Percentiles rank a stretch among this genome's conserved stretches.
These are phyloP conservation scores for Allium fistulosum DNA, from an alignment of 106 monocot genomes.

Conservation along the genomic window DNA sequence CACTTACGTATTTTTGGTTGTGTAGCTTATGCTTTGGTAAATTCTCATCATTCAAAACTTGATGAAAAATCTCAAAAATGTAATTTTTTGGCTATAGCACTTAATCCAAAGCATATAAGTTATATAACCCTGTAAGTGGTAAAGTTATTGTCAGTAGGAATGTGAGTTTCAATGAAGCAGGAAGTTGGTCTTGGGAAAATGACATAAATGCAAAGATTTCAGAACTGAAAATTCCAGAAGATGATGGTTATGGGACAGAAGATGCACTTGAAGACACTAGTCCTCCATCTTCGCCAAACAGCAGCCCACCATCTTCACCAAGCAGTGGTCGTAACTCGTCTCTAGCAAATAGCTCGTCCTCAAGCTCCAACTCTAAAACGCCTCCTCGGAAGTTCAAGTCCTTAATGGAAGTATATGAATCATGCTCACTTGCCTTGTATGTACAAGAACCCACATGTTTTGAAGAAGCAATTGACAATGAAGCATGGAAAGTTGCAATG, in stretches of 20 bases:
- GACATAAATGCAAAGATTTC: not conserved
- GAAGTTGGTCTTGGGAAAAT: not conserved
- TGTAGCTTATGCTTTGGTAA: not conserved
- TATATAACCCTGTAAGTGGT: not conserved
- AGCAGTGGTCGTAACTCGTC: not conserved
- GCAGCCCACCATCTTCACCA: not conserved
- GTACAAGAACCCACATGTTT: not conserved
- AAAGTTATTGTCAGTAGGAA: not conserved
- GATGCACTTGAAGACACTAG: not conserved
- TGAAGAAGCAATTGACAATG: not conserved
- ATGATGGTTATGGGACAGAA: not conserved
- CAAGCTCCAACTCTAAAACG: not conserved
- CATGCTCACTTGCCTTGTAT: not conserved
- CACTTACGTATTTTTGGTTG: slow-evolving; percentile 3
- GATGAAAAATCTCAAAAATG: not conserved
- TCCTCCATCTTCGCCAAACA: not conserved
- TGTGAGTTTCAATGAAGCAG: slow-evolving; percentile 6
- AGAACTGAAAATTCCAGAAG: not conserved
- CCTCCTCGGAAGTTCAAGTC: not conserved
- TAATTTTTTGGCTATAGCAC: not conserved
- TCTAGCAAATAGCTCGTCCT: too few species aligned
- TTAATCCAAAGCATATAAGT: slow-evolving; percentile 3
- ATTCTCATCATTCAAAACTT: not conserved
- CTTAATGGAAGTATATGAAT: not conserved
- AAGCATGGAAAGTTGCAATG: not conserved